A percentile compares a stretch with the other conserved stretches of the same genome.
phyloP scores from a whole-genome alignment of 345 rosid genomes.

The Syzygium oleosum region DNA sequence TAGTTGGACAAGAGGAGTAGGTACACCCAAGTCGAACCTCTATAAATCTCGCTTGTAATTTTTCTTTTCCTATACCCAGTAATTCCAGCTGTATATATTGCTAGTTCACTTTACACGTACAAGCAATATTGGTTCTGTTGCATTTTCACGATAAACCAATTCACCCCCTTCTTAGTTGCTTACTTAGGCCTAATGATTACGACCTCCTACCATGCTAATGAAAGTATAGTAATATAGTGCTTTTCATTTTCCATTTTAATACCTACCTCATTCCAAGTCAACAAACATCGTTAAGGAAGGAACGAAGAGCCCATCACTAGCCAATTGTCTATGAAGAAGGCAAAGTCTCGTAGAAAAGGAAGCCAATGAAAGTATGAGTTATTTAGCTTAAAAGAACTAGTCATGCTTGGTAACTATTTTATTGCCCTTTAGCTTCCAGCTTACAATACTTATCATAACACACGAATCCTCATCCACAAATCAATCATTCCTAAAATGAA shows the following conservation, averaged over 20 bases:
- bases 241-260: not conserved
- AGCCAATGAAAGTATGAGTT: not conserved
- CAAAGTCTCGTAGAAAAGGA: not conserved
- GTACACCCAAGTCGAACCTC: accelerated
- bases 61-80: not conserved
- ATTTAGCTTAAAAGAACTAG: not conserved
- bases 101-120: not conserved
- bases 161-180: not conserved
- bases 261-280: too few relatives aligned
- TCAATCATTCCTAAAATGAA: too few relatives aligned
- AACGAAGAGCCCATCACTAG: not conserved
- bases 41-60: not conserved
- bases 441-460: too few relatives aligned
- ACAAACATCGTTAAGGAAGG: not conserved
- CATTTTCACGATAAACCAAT: not conserved
- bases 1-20: not conserved
- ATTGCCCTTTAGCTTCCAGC: too few relatives aligned
- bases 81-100: not conserved
- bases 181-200: not conserved
- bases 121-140: not conserved
- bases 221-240: not conserved
- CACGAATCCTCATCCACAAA: too few relatives aligned
- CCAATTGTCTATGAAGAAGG: not conserved
- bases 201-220: not conserved
- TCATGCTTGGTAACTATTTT: not conserved